Evolutionary conservation across 1,284 basidiomycete species (phyloP).

Genomic region (Moesziomyces sp.): DNA sequence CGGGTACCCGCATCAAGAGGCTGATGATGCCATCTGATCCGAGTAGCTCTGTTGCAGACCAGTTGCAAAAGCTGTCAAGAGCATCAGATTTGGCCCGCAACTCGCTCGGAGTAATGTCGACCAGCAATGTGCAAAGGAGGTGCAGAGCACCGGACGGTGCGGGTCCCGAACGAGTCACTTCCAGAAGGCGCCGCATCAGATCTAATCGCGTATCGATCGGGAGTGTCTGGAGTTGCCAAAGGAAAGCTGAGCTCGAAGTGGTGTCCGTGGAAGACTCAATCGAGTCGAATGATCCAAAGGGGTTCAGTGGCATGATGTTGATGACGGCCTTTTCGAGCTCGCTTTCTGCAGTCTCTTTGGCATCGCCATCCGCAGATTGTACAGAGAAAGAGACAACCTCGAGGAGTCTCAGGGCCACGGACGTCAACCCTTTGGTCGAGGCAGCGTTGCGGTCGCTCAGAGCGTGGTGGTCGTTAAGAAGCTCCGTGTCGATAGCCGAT

Average conservation of each 20-base stretch:
- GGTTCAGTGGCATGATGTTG: conserved; percentile 3
- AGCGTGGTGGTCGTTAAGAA: not conserved
- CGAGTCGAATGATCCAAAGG: conserved; percentile 9
- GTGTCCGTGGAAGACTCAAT: not conserved
- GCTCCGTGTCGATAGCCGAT: conserved; percentile 8
- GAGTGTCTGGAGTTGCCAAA: conserved; percentile 4
- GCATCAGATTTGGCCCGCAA: not conserved
- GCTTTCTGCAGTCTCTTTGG: not conserved
- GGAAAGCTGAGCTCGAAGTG: not conserved
- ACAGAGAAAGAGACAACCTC: conserved; percentile 18
- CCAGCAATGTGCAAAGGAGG: conserved; percentile 1
- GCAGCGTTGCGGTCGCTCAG: not conserved
- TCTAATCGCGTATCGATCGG: not conserved
- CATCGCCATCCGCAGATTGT: not conserved
- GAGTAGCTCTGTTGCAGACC: conserved; percentile 1
- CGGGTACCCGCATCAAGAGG: not conserved
- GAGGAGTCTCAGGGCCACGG: conserved; percentile 12
- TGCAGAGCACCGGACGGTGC: not conserved
- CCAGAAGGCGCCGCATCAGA: not conserved
- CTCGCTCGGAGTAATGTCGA: conserved; percentile 1
- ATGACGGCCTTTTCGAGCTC: conserved; percentile 8
- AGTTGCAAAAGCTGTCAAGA: not conserved
- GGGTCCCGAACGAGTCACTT: not conserved
- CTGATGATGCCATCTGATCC: conserved; percentile 2
- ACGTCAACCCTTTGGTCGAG: not conserved